Evolutionary conservation across 331 rosid genomes (phyloP).

Genomic region (Cucumis variabilis): DNA sequence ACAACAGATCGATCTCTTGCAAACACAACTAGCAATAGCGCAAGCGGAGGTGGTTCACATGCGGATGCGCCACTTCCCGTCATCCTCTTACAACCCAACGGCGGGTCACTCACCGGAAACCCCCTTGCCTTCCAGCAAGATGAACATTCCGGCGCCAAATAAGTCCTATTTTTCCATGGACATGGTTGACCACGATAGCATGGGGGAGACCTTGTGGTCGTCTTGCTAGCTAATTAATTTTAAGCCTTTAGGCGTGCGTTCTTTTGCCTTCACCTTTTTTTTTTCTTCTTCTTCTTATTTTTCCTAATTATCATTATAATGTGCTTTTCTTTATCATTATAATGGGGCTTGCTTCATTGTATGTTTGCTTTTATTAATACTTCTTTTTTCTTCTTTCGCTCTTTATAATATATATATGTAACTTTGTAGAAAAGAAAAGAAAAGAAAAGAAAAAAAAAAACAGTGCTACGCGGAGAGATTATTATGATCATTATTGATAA

Average conservation of each 20-base stretch:
- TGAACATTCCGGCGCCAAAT: constrained; percentile 44
- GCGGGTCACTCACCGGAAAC: constrained; percentile 32
- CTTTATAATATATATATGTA: not conserved
- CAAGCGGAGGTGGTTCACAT: constrained; percentile 86
- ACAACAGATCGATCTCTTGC: constrained; percentile 82
- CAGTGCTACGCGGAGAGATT: constrained; percentile 2
- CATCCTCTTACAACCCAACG: constrained; percentile 38
- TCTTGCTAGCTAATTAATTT: constrained; percentile 54
- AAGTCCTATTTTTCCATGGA: constrained; percentile 78
- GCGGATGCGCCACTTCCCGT: constrained; percentile 53
- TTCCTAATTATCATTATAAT: constrained; percentile 34
- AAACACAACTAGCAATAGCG: constrained; percentile 79
- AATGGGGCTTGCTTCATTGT: constrained; percentile 40
- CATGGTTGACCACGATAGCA: constrained; percentile 66
- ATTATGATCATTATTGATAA: constrained; percentile 24
- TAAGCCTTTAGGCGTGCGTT: constrained; percentile 15
- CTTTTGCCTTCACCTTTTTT: not conserved
- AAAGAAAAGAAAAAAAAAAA: not conserved
- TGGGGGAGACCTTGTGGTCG: constrained; percentile 79
- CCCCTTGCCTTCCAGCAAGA: constrained; percentile 37
- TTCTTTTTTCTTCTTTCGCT: not conserved
- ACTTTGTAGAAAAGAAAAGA: constrained; percentile 13
- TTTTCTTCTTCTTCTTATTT: not conserved
- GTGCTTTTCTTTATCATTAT: constrained; percentile 34
- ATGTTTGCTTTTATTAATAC: constrained; percentile 31